Conservation (phyloP, 257 asterid species). For the Solanum rostratum region DNA sequence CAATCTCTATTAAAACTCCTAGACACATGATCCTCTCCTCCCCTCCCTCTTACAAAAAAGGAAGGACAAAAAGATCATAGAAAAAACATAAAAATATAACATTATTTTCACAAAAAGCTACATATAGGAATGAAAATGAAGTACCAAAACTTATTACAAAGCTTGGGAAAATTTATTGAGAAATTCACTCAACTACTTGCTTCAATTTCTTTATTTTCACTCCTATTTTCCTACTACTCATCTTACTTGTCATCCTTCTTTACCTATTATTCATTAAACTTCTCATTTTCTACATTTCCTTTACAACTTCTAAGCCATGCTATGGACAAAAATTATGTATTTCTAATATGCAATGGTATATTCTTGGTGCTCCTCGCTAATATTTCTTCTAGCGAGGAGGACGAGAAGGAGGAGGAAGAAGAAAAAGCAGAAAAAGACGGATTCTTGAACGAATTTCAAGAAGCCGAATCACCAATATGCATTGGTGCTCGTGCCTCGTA, state of each 20-base stretch:
- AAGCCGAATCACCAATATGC: neutral
- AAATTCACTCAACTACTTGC: slow-evolving; percentile 28
- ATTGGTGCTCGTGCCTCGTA: neutral
- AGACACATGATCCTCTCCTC: neutral
- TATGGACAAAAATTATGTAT: slow-evolving; percentile 40
- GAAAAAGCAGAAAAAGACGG: neutral
- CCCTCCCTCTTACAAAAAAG: neutral
- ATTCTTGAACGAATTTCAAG: neutral
- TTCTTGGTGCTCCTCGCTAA: slow-evolving; percentile 35
- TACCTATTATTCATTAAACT: slow-evolving; percentile 5
- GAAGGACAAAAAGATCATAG: neutral
- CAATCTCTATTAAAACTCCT: neutral
- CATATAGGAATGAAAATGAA: slow-evolving; percentile 5
- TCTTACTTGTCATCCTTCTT: neutral
- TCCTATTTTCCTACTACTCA: slow-evolving; percentile 21
- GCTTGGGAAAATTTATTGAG: neutral
- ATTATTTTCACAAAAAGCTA: neutral
- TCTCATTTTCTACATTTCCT: slow-evolving; percentile 7
- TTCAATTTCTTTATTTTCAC: slow-evolving; percentile 34
- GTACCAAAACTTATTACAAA: neutral
- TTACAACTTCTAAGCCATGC: slow-evolving; percentile 14
- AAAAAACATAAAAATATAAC: neutral
- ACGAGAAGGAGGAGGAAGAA: neutral
- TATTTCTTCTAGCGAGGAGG: slow-evolving; percentile 11
- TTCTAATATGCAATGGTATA: slow-evolving; percentile 49